A percentile compares a stretch with the other conserved stretches of the same genome.
phyloP scores from a whole-genome alignment of 805 yeast species.

The Jamesozyma piceae region DNA sequence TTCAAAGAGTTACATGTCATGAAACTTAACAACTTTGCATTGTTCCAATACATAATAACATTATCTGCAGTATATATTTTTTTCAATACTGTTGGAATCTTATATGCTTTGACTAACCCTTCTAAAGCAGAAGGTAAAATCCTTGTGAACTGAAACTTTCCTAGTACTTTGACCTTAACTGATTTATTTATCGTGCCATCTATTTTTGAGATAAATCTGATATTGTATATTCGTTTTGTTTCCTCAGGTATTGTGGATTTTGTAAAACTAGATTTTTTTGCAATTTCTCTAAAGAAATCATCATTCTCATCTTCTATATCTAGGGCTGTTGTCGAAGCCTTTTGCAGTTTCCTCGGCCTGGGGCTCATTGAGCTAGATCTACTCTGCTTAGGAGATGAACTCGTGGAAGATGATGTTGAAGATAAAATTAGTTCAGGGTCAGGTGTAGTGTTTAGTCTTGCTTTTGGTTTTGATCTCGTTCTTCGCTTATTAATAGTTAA shows the following conservation, averaged over 20 bases:
- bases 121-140: slow-evolving; percentile 24
- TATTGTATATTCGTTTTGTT: slow-evolving; percentile 19
- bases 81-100: slow-evolving; percentile 11
- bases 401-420: neutral
- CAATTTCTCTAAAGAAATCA: slow-evolving; percentile 18
- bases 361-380: neutral
- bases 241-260: neutral
- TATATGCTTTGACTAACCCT: slow-evolving; percentile 16
- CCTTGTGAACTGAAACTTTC: slow-evolving; percentile 19
- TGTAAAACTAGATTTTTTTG: slow-evolving; percentile 6
- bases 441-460: too few species aligned
- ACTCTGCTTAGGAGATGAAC: neutral
- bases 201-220: slow-evolving; percentile 22
- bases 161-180: slow-evolving; percentile 24
- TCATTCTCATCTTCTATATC: slow-evolving; percentile 19
- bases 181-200: slow-evolving; percentile 21
- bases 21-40: slow-evolving; percentile 22
- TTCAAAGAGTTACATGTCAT: slow-evolving; percentile 27
- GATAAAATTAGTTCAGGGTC: neutral
- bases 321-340: neutral
- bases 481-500: neutral
- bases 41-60: slow-evolving; percentile 23
- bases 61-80: slow-evolving; percentile 14
- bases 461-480: too few species aligned
- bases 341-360: neutral